Percentiles rank a stretch among this genome's conserved stretches.
phyloP scores from a whole-genome alignment of 495 filamentous ascomycete species.

The Penicillium subrubescens region DNA sequence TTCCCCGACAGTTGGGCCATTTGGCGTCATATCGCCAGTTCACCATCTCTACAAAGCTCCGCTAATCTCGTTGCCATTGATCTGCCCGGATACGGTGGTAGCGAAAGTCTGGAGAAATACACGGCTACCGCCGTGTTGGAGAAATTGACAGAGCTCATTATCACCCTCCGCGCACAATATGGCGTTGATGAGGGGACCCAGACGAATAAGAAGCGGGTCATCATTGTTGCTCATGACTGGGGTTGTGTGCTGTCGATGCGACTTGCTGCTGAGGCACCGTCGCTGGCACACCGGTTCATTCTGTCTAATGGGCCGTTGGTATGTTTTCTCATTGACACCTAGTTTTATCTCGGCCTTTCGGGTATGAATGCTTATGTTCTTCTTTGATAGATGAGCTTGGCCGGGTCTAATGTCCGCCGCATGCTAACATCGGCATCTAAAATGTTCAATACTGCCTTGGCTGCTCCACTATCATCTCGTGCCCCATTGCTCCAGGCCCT shows the following conservation, averaged over 20 bases:
- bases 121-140: conserved; percentile 52
- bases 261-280: conserved; percentile 56
- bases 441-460: conserved; percentile 49
- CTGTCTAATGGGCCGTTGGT: conserved; percentile 52
- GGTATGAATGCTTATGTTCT: not conserved
- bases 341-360: not conserved
- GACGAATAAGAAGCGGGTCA: conserved; percentile 36
- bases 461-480: conserved; percentile 41
- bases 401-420: conserved; percentile 35
- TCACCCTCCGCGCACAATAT: conserved; percentile 48
- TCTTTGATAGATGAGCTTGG: conserved; percentile 28
- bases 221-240: conserved; percentile 61
- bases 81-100: conserved; percentile 59
- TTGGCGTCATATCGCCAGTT: conserved; percentile 48
- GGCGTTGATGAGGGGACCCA: conserved; percentile 35
- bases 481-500: conserved; percentile 43
- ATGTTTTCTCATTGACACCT: conserved; percentile 22
- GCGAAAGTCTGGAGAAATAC: conserved; percentile 48
- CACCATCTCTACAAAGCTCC: conserved; percentile 31
- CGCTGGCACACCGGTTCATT: conserved; percentile 56
- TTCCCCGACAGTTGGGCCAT: conserved; percentile 60
- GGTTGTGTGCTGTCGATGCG: conserved; percentile 53
- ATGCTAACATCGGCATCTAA: conserved; percentile 42
- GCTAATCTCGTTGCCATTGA: conserved; percentile 54
- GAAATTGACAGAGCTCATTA: conserved; percentile 50